Evolutionary conservation across 2,329 filamentous ascomycete species (phyloP), one percentile per base, ranked within the genome.

Genomic region (Colletotrichum sp.): DNA sequence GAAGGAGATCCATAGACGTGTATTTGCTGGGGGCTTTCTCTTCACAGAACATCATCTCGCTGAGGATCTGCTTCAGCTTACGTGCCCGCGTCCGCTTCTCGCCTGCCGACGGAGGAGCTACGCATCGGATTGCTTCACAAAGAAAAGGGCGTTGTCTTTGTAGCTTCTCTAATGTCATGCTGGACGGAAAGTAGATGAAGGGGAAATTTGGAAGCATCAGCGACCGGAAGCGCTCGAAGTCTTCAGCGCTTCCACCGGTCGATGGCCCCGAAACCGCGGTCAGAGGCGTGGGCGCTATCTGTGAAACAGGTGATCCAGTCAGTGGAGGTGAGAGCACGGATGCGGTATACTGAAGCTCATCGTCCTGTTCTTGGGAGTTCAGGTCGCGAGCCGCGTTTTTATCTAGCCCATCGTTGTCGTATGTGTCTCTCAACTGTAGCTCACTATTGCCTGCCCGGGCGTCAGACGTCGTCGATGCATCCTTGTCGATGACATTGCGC

Each of bases 111-210:
- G 85, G 87, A 59, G 85, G 85, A 3, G 87, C 86, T 12, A 89
- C 80, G 52, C 88, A 84, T 79, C 88, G 85, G 63, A 91, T 89
- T 44, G 85, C 86, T 10, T 89, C 79, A 86, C 88, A 90, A 7
- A 91, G 78, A 66, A 90, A 90, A 0, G 91, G 89, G 5, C 84
- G 81, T 21, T 86, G 81, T 10, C 79, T 79, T 4, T 81, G 85
- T 1, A 91, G 81, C n/a, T 82, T 77, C 44, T 82, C 79, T 4
- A 87, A 85, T 0, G 84, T 24, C 24, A 24, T 82, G 18, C 83
- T 80, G 0, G 82, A 73, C 1, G 85, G 81, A 1, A 91, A 77
- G 60, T 86, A 80, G 62, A 89, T 81, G 67, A 89, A 88, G 0
- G 89, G 88, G 21, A 89, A 87, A 66, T 84, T 86, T 1, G 80